Percentiles rank a stretch among this genome's conserved stretches.
Conservation (phyloP, 768 basidiomycete genomes). For the Collybiopsis luxurians region DNA sequence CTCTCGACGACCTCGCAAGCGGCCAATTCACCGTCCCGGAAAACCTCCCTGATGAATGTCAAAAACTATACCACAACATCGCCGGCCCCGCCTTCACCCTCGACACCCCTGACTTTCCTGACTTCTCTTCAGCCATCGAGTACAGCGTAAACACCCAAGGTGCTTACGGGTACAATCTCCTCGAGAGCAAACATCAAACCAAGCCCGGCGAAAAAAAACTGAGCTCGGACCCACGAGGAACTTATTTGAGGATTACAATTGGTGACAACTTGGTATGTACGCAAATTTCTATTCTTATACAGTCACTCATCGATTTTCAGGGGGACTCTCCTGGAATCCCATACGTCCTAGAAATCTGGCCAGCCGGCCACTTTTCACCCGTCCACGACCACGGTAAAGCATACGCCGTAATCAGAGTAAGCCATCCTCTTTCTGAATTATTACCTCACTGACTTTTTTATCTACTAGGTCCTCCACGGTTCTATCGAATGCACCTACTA, state of each 20-base stretch:
- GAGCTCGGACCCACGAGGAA: conserved; percentile 9
- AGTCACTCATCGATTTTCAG: neutral
- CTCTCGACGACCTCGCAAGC: too few species aligned
- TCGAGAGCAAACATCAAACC: conserved; percentile 8
- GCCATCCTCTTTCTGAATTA: neutral
- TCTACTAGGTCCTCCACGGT: conserved; percentile 13
- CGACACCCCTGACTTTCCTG: conserved; percentile 19
- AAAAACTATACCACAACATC: conserved; percentile 18
- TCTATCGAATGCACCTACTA: conserved; percentile 16
- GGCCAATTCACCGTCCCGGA: too few species aligned
- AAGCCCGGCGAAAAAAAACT: neutral
- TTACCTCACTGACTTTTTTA: neutral
- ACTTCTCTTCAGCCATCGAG: conserved; percentile 20
- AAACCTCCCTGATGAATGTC: too few species aligned
- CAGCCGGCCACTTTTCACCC: conserved; percentile 17
- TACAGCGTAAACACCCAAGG: conserved; percentile 18
- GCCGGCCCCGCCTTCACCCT: conserved; percentile 17
- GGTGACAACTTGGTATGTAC: conserved; percentile 13
- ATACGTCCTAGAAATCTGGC: conserved; percentile 23
- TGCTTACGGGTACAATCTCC: conserved; percentile 11
- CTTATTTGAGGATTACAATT: conserved; percentile 21
- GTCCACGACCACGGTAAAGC: conserved; percentile 21
- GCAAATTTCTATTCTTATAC: neutral
- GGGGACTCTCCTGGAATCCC: conserved; percentile 22
- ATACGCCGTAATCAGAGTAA: conserved; percentile 20